Base-by-base conservation (phyloP, 768 basidiomycete species). In the Brasilioporus rufonigricans region DNA sequence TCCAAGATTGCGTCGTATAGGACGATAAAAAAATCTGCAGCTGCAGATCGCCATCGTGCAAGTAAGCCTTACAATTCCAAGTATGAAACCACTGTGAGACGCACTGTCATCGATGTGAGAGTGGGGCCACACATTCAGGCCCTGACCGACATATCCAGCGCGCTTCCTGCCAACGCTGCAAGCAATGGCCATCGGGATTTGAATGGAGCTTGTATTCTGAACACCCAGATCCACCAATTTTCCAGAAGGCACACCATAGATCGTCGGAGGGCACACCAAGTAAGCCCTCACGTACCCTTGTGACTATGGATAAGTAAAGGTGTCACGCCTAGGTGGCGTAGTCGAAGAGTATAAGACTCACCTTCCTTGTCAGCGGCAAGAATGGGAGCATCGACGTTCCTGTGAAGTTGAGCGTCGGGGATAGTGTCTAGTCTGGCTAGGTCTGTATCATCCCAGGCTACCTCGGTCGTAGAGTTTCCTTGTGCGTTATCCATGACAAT, bases 51-150 rank as follows among this genome's bases (percentile, higher is more conserved):
- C 13, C 14, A 21, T 40, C 12, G 18, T 10, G 6, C 33, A 16
- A 14, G 44, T 64, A 5, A 61, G 31, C 18, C 21, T 19, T 11
- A 8, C 24, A 6, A 24, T 18, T 40, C 26, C 4, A 1, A 21
- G 6, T 8, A 41, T 9, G 13, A 32, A 21, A 48, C 2, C 13
- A 26, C 19, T 3, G 21, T 7, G 40, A 33, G 2, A 49, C 52
- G 32, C 8, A 68, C 65, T 63, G 18, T 86, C 84, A 24, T 78
- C 69, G 46, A 85, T 70, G 55, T 85, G 76, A 18, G 84, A 77
- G 52, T 81, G 79, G 0, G 80, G 77, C 87, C 86, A 88, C 5
- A 81, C 39, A 48, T 86, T 84, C 61, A 77, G 71, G 2, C 88
- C 87, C 43, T 74, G 56, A 0, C 85, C 86, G 10, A 87, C 73